phyloP scores from a whole-genome alignment of 202 grass and related monocot species.

The Digitaria exilis region DNA sequence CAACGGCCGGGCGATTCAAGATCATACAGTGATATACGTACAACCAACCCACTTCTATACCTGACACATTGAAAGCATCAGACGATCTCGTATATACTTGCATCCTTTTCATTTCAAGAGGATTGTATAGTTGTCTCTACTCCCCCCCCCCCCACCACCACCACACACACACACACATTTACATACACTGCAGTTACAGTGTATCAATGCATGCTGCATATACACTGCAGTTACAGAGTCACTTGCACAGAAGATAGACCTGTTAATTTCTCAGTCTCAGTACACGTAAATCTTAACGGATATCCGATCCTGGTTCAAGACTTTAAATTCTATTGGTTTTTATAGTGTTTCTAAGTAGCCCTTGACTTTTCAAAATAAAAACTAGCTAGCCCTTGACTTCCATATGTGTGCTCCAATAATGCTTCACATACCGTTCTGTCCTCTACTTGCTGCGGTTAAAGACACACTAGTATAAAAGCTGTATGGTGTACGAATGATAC shows the following conservation, averaged over 20 bases:
- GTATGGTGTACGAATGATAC: conserved; percentile 21
- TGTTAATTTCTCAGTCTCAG: too few relatives aligned
- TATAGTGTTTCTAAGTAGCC: background rate
- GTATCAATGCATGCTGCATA: background rate
- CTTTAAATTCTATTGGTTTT: background rate
- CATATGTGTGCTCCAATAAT: conserved; percentile 11
- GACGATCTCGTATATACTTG: conserved; percentile 28
- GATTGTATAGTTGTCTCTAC: background rate
- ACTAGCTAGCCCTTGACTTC: conserved; percentile 20
- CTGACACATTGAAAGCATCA: conserved; percentile 24
- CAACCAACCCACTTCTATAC: conserved; percentile 19
- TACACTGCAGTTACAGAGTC: conserved; percentile 4
- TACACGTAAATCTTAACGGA: background rate
- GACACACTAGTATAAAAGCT: background rate
- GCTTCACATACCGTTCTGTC: background rate
- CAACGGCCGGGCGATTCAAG: background rate
- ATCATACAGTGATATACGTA: conserved; percentile 35
- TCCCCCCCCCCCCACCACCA: too few relatives aligned
- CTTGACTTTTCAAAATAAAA: conserved; percentile 4
- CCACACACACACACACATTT: background rate
- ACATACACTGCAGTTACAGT: background rate
- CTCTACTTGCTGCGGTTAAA: background rate
- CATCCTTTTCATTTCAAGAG: background rate
- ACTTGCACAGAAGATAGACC: conserved; percentile 19
- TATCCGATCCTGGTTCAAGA: background rate